Evolutionary conservation across 1,139 yeast genomes (phyloP), one percentile per base, ranked within the genome.

Genomic region (Hansenula lynferdii): DNA sequence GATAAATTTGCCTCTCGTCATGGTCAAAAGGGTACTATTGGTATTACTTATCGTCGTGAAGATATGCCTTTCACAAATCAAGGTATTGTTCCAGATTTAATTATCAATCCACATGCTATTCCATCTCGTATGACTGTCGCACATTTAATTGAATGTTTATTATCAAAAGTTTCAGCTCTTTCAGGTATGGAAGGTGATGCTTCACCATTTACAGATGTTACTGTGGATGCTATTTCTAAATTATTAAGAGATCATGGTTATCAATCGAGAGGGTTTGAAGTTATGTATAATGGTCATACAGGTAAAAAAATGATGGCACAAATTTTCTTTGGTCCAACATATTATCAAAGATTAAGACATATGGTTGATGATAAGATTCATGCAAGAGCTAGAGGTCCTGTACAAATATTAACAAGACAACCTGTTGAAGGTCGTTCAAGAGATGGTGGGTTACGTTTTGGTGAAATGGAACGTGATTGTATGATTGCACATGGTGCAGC

Each of bases 41-140:
- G 99, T 80, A 95, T 92, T 45, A 92, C 98, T 1, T 94, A 92
- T 61, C 80, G 97, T 60, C 94, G 92, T 62, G 99, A 92, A 65
- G 99, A 92, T 63, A 92, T 92, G 97, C 99, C 98, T 24, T 92
- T 94, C 63, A 82, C 95, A n/a, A 73, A 86, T 3, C 94, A 92
- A 64, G 99, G 99, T 61, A 67, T 90, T 59, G 97, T 90, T 26
- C 99, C 99, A 6, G 99, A 92, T 69, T 75, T 92, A 61, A 86
- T 92, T 56, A 92, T 92, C 62, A 92, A 92, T 63, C 99, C 99
- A 1, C 99, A 92, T 67, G 98, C 98, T 59, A 92, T 92, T 76
- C 99, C 99, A 53, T 92, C 98, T 43, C 97, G 99, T 76, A 92
- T 92, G 99, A 92, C 99, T 36, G 98, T 92, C 44, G 99, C 98